Conservation (phyloP, 192 early-diverging fungal genomes). For the Dissophora ornata region DNA sequence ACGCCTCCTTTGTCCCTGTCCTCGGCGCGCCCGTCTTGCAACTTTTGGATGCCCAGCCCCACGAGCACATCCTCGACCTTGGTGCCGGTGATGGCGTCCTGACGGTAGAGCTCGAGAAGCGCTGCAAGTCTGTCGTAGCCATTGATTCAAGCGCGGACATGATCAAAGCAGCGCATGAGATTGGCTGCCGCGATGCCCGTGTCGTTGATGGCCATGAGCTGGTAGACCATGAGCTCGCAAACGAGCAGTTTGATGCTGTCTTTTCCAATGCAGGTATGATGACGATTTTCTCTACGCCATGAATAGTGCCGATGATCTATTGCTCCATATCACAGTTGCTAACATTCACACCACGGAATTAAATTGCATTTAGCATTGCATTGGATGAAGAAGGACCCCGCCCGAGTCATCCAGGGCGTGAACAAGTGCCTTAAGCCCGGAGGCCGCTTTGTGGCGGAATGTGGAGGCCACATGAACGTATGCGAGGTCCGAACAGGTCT, state of each 20-base stretch:
- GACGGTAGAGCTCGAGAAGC: conserved; percentile 61
- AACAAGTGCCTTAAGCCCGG: conserved; percentile 60
- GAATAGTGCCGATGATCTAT: no score
- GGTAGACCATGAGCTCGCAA: conserved; percentile 45
- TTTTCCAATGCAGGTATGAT: conserved; percentile 74
- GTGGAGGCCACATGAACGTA: conserved; percentile 34
- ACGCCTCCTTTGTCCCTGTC: conserved; percentile 69
- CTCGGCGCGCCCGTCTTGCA: conserved; percentile 61
- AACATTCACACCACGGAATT: no score
- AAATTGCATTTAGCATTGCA: conserved; percentile 70
- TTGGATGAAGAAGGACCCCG: conserved; percentile 75
- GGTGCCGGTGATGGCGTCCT: conserved; percentile 77
- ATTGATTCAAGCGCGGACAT: conserved; percentile 69
- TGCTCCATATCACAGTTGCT: no score
- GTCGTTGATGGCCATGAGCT: conserved; percentile 71
- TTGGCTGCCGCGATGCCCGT: conserved; percentile 50
- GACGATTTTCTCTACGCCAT: neutral
- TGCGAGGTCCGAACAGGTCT: conserved; percentile 20
- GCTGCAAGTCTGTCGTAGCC: conserved; percentile 65
- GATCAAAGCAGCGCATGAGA: conserved; percentile 59
- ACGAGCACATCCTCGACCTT: conserved; percentile 73
- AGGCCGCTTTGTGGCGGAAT: conserved; percentile 71
- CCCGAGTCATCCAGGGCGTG: conserved; percentile 68
- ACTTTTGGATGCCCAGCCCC: conserved; percentile 60
- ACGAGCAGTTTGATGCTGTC: conserved; percentile 70